Conservation (phyloP, 1,139 yeast species). For the Scheffersomyces insectosa region DNA sequence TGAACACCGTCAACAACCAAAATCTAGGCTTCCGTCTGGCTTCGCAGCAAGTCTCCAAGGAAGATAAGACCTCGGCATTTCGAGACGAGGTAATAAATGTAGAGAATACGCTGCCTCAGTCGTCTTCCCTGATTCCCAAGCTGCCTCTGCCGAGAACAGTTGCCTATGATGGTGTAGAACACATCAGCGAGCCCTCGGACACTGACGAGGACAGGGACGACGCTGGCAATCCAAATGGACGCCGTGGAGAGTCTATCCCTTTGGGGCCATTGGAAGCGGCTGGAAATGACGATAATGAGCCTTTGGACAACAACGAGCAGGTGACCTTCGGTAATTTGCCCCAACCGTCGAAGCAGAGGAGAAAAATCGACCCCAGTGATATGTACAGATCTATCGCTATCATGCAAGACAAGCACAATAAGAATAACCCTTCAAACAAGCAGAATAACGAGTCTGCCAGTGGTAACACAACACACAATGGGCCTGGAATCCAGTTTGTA, state of each 20-base stretch:
- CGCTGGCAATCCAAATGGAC: background rate
- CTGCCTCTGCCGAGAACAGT: slow-evolving; percentile 6
- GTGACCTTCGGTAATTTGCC: slow-evolving; percentile 44
- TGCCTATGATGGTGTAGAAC: slow-evolving; percentile 23
- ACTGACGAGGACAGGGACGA: slow-evolving; percentile 3
- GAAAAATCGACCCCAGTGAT: slow-evolving; percentile 76
- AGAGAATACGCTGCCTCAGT: slow-evolving; percentile 14
- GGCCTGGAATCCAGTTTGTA: too few relatives aligned
- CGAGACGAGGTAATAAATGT: background rate
- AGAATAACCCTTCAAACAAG: slow-evolving; percentile 7
- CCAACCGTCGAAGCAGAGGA: slow-evolving; percentile 28
- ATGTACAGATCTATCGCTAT: slow-evolving; percentile 81
- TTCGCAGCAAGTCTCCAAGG: background rate
- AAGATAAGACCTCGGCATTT: background rate
- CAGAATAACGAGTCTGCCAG: slow-evolving; percentile 5
- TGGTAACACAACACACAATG: too few relatives aligned
- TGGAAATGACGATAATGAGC: slow-evolving; percentile 3
- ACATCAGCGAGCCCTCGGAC: slow-evolving; percentile 37
- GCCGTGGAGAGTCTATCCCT: slow-evolving; percentile 24
- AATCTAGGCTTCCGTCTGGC: slow-evolving; percentile 28
- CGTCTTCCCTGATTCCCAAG: slow-evolving; percentile 12
- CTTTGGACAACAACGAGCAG: slow-evolving; percentile 18
- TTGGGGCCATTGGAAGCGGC: slow-evolving; percentile 22
- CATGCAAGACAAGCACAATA: slow-evolving; percentile 54
- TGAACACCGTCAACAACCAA: slow-evolving; percentile 41